phyloP scores from a whole-genome alignment of 2,329 filamentous ascomycete genomes.

The Colletotrichum plurivorum region DNA sequence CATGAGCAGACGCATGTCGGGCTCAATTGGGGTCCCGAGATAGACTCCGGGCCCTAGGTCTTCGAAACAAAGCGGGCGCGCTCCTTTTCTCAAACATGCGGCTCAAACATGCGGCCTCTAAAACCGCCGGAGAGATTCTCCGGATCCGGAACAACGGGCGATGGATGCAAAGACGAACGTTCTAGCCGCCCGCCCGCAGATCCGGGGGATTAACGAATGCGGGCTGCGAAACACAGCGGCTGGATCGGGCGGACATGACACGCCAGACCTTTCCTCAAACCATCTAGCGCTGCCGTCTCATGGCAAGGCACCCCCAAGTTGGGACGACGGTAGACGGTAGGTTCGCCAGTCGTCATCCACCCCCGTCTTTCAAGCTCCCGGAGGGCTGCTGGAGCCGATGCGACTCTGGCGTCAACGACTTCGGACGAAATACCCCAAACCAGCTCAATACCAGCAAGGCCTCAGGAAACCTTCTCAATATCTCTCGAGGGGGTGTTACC shows the following conservation, averaged over 20 bases:
- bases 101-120: too few species aligned
- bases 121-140: too few species aligned
- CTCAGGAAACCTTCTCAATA: constrained; percentile 13
- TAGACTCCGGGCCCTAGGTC: too few species aligned
- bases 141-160: too few species aligned
- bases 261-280: neutral
- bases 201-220: neutral
- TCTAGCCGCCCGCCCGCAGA: too few species aligned
- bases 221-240: constrained; percentile 7
- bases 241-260: neutral
- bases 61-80: too few species aligned
- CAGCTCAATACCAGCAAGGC: constrained; percentile 8
- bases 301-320: neutral
- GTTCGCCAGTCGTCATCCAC: too few species aligned
- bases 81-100: too few species aligned
- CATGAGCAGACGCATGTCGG: too few species aligned
- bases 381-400: constrained; percentile 6
- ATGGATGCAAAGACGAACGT: too few species aligned
- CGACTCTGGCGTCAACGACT: neutral
- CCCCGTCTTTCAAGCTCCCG: constrained; percentile 2
- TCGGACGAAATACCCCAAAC: constrained; percentile 23
- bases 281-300: neutral
- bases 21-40: too few species aligned
- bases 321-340: neutral
- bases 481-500: neutral